Base-by-base conservation (phyloP, 1,284 basidiomycete species). In the Trichosporon inkin region DNA sequence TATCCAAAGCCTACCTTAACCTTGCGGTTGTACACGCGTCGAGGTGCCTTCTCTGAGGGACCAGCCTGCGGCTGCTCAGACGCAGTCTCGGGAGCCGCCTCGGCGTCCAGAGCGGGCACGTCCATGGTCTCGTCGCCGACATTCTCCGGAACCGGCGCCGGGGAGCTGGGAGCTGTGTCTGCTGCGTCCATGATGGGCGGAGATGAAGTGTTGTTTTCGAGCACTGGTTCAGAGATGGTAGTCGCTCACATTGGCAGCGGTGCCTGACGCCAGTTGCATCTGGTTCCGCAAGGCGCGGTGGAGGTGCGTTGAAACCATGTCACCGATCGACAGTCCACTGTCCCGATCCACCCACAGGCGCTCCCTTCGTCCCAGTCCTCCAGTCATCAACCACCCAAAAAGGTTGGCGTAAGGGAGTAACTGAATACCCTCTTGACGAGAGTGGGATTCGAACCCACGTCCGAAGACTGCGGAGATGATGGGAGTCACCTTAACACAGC, bases 381-480 rank as follows among this genome's bases (percentile, higher is more conserved):
- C 44, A 32, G 10, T 14, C 8, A 13, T 16, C 17, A 10, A 41
- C 17, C 3, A 2, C 6, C 8, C 40, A 49, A 49, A 49, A 49
- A 49, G 41, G 44, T 49, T 49, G 44, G 44, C 44, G 17, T 28
- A 49, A 49, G 44, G 44, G 44, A 24, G 44, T 49, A 47, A 49
- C 40, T 49, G 41, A 49, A 56, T 36, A 32, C 55, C n/a, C 55
- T 49, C 13, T 56, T 56, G 55, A 56, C 55, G 55, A 57, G 60
- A 69, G 69, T 72, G 71, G 71, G 71, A 72, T 72, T 72, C 71
- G 71, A 72, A 72, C 71, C 71, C 71, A 72, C 71, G 71, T 68
- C 70, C 71, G 70, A 71, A 71, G 70, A 71, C 70, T 65, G 60
- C 64, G 55, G 55, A 56, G 44, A 32, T 32, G 44, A 49, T 32